Conservation (phyloP, 345 rosid species). For the Populus pruinosa region DNA sequence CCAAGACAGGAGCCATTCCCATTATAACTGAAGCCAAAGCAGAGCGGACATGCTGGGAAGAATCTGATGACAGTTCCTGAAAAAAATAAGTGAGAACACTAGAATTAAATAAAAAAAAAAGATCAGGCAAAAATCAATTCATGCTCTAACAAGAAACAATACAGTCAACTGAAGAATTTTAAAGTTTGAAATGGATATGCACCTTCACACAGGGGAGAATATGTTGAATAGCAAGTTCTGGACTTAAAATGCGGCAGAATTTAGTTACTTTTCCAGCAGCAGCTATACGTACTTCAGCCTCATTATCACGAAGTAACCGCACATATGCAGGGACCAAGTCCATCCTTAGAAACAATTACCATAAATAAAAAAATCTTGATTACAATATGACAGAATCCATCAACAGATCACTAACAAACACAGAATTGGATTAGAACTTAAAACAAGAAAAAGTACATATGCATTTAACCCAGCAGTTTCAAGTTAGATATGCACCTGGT, state of each 20-base stretch:
- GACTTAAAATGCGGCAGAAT: constrained; percentile 83
- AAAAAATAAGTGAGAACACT: constrained; percentile 13
- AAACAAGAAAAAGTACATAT: not conserved
- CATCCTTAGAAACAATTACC: constrained; percentile 36
- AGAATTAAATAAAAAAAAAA: not conserved
- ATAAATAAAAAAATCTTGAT: not conserved
- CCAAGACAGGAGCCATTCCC: constrained; percentile 97
- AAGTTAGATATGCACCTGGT: constrained; percentile 53
- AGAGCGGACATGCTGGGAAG: constrained; percentile 97
- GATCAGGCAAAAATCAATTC: not conserved
- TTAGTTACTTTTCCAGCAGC: constrained; percentile 98
- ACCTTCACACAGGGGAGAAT: constrained; percentile 96
- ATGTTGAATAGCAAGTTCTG: constrained; percentile 78
- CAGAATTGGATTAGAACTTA: not conserved
- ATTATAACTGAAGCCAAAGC: constrained; percentile 98
- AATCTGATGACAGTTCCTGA: constrained; percentile 93
- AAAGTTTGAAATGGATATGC: not conserved
- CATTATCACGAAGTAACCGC: constrained; percentile 87
- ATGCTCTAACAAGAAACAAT: not conserved
- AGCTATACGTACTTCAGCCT: constrained; percentile 98
- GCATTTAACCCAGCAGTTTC: not conserved
- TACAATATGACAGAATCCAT: not conserved
- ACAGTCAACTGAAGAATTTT: not conserved
- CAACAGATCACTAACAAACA: not conserved
- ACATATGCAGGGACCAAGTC: constrained; percentile 95